Conservation (phyloP, 2,329 filamentous ascomycete genomes). For the Dryadomyces quercus-mongolicae region DNA sequence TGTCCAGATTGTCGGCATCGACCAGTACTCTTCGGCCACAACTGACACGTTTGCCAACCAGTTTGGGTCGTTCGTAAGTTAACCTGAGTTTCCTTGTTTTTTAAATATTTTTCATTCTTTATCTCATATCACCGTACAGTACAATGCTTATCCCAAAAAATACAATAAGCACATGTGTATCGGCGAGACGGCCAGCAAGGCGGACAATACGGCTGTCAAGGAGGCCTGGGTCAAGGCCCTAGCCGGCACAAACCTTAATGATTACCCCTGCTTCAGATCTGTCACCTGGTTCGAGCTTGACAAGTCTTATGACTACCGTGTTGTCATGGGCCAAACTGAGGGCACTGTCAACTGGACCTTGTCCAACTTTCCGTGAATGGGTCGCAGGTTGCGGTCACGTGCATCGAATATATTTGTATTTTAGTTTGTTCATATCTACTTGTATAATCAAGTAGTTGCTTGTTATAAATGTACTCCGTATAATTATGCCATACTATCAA, state of each 20-base stretch:
- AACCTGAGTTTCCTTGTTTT: not conserved
- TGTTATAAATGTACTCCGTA: too few species aligned
- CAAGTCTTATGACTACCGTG: conserved; percentile 1
- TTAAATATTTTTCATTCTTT: not conserved
- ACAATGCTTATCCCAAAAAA: not conserved
- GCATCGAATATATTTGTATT: not conserved
- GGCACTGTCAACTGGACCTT: conserved; percentile 1
- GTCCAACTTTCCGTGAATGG: not conserved
- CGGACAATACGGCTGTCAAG: not conserved
- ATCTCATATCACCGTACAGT: not conserved
- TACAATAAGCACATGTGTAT: not conserved
- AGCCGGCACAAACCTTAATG: not conserved
- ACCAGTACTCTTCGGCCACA: not conserved
- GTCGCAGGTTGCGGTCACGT: not conserved
- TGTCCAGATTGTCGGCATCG: not conserved
- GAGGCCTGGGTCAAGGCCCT: not conserved
- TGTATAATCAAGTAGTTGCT: too few species aligned
- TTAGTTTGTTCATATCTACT: not conserved
- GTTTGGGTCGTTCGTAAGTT: not conserved
- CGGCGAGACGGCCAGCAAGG: not conserved
- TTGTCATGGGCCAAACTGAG: not conserved
- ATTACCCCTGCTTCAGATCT: not conserved
- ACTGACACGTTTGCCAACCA: conserved; percentile 1
- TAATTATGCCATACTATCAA: not conserved
- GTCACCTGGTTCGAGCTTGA: conserved; percentile 1